Evolutionary conservation across 208 protist species (phyloP), one percentile per base, ranked within the genome.

Genomic region (Acanthamoeba triangularis): DNA sequence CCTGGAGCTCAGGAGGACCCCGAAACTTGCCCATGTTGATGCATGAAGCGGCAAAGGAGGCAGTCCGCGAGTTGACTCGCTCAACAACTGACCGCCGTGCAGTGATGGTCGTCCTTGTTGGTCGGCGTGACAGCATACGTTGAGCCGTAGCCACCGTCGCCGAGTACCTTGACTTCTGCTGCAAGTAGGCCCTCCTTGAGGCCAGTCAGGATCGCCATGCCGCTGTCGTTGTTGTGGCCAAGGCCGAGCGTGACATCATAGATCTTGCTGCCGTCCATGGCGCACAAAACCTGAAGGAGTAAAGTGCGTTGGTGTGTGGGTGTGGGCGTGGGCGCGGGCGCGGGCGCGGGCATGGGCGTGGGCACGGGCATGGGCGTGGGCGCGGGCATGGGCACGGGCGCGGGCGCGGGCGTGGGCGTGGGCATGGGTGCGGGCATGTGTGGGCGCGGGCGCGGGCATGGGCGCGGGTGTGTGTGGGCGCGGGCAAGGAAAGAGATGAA

Each of bases 21-120:
- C 80, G 49, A 63, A 88, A 88, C 80, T 88, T 88, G 41, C 80
- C 49, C 4, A 25, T 88, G 52, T 88, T 88, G n/a, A 88, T 88
- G 28, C 80, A 88, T 8, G 49, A 88, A 41, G 80, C 80, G 10
- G 80, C 18, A 37, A 88, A 88, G 30, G 80, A 30, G 30, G 80
- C 80, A 7, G 80, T 88, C 11, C 30, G 7, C 2, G 69, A 44
- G 69, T 78, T 78, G 69, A 78, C 16, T 0, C 33, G 69, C 69
- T 78, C 69, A 23, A 78, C 69, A 1, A 78, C 69, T 10, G 69
- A 78, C 69, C 33, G 69, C 18, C 23, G 69, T 30, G 69, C 69
- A 78, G 35, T 78, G 18, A 1, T 16, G 4, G 3, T 78, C 37
- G 33, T 35, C 30, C 37, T 35, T 47, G 69, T 78, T 10, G 0